Base-by-base conservation (phyloP, 2,329 filamentous ascomycete species). In the Cladosporium sp. region DNA sequence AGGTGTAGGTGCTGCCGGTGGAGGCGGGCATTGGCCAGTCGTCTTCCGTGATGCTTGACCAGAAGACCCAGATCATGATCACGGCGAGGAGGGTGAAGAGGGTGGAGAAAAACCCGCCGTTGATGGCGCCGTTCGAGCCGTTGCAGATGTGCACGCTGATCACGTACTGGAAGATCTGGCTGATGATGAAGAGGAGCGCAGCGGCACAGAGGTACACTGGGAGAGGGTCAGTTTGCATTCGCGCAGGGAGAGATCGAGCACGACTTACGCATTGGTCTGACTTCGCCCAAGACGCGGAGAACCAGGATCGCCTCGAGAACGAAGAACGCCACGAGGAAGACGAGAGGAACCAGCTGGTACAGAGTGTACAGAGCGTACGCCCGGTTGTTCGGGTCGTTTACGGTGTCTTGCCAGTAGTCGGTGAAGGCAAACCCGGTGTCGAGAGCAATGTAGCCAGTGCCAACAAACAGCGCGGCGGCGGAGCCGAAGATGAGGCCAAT, bases 11-110 rank as follows among this genome's bases (percentile, higher is more conserved):
- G 57, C 67, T 72, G 7, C 67, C 66, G 3, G 68, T 68, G 32
- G 65, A 62, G 7, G 67, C 65, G 14, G 78, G 75, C 69, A 80
- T 77, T 2, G 91, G 89, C 93, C 93, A 98, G 74, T 96, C 92
- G 65, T 98, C 93, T 72, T 98, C 93, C 13, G 93, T 98, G 64
- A 98, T 98, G 74, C 90, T 96, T 43, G 90, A 95, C 93, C 93
- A 98, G 77, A 98, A 98, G 53, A 88, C 71, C 91, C 93, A 98
- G 59, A 96, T 74, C 72, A 83, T 83, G 14, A 89, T 78, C 4
- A 98, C 89, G 0, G 91, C 79, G 10, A 92, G 74, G 1, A 96
- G 77, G 0, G 91, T 97, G 74, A 98, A 97, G 6, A 97, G 75
- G 0, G 91, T 95, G 70, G 96, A 82, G 70, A 98, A 98, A 1